Percentiles rank a stretch among this genome's conserved stretches.
Evolutionary conservation across 352 stramenopile species (phyloP).

Genomic region (Phytopythium aichiense): DNA sequence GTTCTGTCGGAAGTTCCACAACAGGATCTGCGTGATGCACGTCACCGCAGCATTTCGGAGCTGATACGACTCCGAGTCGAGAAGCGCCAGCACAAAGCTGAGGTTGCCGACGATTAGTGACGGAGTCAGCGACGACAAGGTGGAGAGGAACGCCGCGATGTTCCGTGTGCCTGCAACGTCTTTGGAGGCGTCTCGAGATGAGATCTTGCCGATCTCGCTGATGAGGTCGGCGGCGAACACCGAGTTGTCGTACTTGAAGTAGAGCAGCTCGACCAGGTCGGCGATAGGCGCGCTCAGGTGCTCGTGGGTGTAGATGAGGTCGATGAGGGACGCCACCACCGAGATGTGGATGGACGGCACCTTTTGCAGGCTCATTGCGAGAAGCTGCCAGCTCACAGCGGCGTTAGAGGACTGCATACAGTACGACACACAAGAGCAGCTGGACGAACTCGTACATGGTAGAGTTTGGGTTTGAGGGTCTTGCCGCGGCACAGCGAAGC

Average conservation of each 20-base stretch:
- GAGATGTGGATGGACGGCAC: constrained; percentile 66
- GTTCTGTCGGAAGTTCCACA: constrained; percentile 71
- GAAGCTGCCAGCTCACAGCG: constrained; percentile 25
- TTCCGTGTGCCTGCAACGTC: constrained; percentile 70
- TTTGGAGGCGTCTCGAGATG: constrained; percentile 60
- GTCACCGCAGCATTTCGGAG: constrained; percentile 69
- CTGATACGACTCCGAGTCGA: constrained; percentile 77
- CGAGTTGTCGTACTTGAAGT: constrained; percentile 56
- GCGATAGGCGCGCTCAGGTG: constrained; percentile 54
- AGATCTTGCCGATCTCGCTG: constrained; percentile 75
- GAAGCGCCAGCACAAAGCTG: constrained; percentile 67
- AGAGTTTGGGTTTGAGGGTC: constrained; percentile 57
- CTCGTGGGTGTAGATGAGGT: constrained; percentile 71
- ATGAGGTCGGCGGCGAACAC: constrained; percentile 69
- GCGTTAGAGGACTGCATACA: too few species aligned
- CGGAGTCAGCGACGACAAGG: constrained; percentile 54
- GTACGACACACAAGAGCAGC: background rate
- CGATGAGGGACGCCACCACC: constrained; percentile 63
- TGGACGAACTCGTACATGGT: constrained; percentile 34
- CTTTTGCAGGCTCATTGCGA: constrained; percentile 54
- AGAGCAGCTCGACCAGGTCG: constrained; percentile 59
- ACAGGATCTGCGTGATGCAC: constrained; percentile 69
- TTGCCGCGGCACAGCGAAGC: constrained; percentile 57
- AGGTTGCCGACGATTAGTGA: constrained; percentile 72
- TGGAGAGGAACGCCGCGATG: constrained; percentile 68